Evolutionary conservation across 179 eudicot species (phyloP).

Genomic region (Heliamphora ciliata): DNA sequence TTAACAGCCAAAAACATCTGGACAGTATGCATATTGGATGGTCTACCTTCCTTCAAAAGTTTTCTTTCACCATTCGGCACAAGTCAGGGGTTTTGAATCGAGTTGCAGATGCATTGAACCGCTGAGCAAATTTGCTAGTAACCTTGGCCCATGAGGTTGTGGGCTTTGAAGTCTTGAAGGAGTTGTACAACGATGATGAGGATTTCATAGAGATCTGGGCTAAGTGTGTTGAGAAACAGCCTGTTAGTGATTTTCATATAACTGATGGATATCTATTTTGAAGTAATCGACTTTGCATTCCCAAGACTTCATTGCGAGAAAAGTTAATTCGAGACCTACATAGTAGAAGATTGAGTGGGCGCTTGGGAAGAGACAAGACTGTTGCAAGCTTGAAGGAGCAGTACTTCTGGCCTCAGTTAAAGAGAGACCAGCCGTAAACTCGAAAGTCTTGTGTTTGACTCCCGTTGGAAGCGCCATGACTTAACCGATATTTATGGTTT

Average conservation of each 20-base stretch:
- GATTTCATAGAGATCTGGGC: not conserved
- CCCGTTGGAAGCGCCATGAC: too few species aligned
- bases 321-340: slow-evolving; percentile 1
- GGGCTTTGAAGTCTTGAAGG: not conserved
- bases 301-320: not conserved
- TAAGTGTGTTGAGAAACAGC: not conserved
- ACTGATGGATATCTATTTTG: slow-evolving; percentile 5
- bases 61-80: not conserved
- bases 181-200: not conserved
- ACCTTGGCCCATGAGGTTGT: not conserved
- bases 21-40: not conserved
- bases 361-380: slow-evolving; percentile 13
- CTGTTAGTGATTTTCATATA: not conserved
- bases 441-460: too few species aligned
- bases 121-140: not conserved
- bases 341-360: slow-evolving; percentile 13
- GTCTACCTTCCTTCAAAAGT: not conserved
- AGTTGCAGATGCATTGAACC: not conserved
- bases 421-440: too few species aligned
- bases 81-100: not conserved
- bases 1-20: not conserved
- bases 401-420: slow-evolving; percentile 8
- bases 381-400: not conserved
- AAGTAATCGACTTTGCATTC: not conserved
- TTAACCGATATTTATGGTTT: too few species aligned